Conservation (phyloP, 768 basidiomycete species). For the Lyophyllum semitale region DNA sequence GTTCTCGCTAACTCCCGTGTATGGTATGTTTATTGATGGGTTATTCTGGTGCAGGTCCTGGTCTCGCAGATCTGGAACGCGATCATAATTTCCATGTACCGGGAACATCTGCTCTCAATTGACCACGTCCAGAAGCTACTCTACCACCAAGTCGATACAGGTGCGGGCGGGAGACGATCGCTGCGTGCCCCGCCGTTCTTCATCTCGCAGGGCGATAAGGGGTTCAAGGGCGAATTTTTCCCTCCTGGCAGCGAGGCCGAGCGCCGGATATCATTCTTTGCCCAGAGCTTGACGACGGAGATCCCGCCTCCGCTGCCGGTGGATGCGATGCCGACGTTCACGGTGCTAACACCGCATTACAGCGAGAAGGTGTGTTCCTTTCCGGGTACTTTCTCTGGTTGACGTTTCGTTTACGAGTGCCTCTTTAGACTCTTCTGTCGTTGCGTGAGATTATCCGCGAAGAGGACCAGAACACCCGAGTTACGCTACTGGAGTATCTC, state of each 20-base stretch:
- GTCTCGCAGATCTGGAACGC: conserved; percentile 99
- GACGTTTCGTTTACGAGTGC: not conserved
- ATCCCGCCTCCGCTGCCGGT: conserved; percentile 93
- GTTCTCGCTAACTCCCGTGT: conserved; percentile 14
- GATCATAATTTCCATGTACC: conserved; percentile 99
- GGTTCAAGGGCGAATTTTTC: conserved; percentile 85
- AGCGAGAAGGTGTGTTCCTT: conserved; percentile 79
- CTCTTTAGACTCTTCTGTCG: conserved; percentile 80
- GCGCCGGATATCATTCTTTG: conserved; percentile 97
- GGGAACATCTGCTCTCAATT: conserved; percentile 97
- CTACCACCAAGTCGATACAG: conserved; percentile 92
- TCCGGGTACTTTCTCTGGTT: not conserved
- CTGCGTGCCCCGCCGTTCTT: conserved; percentile 97
- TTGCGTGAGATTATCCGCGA: conserved; percentile 98
- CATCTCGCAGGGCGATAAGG: conserved; percentile 91
- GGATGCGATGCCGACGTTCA: conserved; percentile 99
- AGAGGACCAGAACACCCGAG: conserved; percentile 95
- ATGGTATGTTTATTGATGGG: conserved; percentile 2
- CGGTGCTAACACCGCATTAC: conserved; percentile 97
- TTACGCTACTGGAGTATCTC: conserved; percentile 95
- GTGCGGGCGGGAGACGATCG: conserved; percentile 81
- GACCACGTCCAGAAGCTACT: conserved; percentile 98
- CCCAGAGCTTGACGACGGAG: conserved; percentile 94
- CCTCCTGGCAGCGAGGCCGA: conserved; percentile 93
- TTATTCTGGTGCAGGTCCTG: conserved; percentile 74